Conservation (phyloP, 1,284 basidiomycete genomes). For the Trichosporon ovoides region DNA sequence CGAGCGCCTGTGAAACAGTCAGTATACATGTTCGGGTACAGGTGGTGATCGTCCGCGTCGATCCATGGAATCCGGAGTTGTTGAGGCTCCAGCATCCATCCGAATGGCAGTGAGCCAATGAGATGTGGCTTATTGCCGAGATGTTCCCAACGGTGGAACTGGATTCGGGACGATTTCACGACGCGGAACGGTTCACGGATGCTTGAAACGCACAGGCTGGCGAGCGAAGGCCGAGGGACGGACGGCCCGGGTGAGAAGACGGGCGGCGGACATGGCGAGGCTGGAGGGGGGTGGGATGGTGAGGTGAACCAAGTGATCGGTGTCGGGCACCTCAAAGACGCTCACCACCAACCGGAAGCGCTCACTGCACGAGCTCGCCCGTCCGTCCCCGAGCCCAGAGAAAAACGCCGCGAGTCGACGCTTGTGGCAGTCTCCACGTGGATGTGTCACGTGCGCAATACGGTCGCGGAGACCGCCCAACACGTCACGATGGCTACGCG, state of each 20-base stretch:
- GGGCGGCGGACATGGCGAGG: conserved; percentile 36
- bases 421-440: conserved; percentile 2
- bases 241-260: conserved; percentile 39
- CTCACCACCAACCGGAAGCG: background rate
- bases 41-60: background rate
- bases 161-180: background rate
- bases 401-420: background rate
- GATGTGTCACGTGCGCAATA: too few relatives aligned
- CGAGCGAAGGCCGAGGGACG: conserved; percentile 27
- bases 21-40: background rate
- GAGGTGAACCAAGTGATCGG: conserved; percentile 7
- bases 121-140: conserved; percentile 5
- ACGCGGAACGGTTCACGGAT: background rate
- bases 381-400: background rate
- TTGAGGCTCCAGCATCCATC: background rate
- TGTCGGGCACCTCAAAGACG: conserved; percentile 7
- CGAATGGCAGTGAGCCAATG: conserved; percentile 4
- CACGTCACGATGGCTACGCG: too few relatives aligned
- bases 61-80: background rate
- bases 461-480: too few relatives aligned
- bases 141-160: background rate
- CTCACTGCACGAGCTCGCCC: background rate
- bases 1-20: conserved; percentile 27
- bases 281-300: conserved; percentile 11
- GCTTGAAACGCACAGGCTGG: conserved; percentile 23